Percentiles rank a stretch among this genome's conserved stretches.
Conservation (phyloP, 176 grass and related monocot genomes). For the Areca catechu region DNA sequence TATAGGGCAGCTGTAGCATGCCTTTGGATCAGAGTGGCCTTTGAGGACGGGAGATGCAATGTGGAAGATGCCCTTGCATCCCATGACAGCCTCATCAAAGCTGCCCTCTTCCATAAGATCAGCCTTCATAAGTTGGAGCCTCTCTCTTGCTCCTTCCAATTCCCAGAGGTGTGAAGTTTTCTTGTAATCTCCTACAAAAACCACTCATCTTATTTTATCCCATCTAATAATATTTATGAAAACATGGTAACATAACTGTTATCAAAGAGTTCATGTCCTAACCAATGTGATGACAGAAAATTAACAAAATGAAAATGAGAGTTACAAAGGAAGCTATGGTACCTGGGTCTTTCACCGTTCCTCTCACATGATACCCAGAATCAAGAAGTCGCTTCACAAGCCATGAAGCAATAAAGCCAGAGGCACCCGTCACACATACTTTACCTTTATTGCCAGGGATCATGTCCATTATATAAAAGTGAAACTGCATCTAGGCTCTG, state of each 20-base stretch:
- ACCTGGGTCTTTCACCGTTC: constrained; percentile 85
- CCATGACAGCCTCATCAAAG: constrained; percentile 72
- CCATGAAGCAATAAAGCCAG: constrained; percentile 83
- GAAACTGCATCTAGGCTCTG: too few species aligned
- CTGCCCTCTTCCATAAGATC: constrained; percentile 74
- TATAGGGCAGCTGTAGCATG: neutral
- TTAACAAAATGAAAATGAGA: constrained; percentile 6
- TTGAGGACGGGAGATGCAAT: constrained; percentile 52
- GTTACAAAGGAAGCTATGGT: neutral
- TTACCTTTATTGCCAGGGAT: constrained; percentile 32
- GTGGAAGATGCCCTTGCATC: constrained; percentile 76
- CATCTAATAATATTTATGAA: too few species aligned
- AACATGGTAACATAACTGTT: too few species aligned
- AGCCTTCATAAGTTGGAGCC: constrained; percentile 63
- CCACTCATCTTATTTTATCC: too few species aligned
- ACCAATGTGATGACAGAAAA: neutral
- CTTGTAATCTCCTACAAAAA: constrained; percentile 47
- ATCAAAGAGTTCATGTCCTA: too few species aligned
- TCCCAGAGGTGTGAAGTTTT: constrained; percentile 77
- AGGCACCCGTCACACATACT: constrained; percentile 77
- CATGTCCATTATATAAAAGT: neutral
- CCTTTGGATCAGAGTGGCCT: constrained; percentile 57
- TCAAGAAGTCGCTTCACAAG: constrained; percentile 71
- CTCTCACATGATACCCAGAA: constrained; percentile 62
- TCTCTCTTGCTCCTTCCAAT: constrained; percentile 58